Evolutionary conservation across 768 basidiomycete species (phyloP).

Genomic region (Agaricus blazei): DNA sequence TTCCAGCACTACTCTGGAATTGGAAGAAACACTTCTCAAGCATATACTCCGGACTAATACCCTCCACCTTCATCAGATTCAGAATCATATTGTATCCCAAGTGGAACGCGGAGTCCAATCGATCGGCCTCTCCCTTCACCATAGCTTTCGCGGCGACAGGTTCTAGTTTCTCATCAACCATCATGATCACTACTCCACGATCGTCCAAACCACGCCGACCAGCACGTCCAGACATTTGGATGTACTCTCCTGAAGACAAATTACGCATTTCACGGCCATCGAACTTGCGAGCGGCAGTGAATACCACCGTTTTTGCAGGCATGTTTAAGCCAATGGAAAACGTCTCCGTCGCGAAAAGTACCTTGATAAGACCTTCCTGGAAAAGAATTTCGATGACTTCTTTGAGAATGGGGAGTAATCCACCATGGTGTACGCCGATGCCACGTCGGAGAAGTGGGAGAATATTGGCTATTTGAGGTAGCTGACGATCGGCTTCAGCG

Average conservation of each 20-base stretch:
- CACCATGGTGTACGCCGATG: constrained; percentile 97
- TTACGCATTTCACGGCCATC: constrained; percentile 94
- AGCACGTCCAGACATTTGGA: constrained; percentile 99
- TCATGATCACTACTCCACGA: constrained; percentile 99
- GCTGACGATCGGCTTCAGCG: constrained; percentile 76
- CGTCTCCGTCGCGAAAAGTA: constrained; percentile 97
- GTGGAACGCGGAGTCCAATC: constrained; percentile 97
- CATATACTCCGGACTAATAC: constrained; percentile 98
- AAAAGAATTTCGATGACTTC: constrained; percentile 99
- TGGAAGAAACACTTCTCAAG: constrained; percentile 97
- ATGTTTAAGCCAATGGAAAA: constrained; percentile 98
- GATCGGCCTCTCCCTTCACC: constrained; percentile 97
- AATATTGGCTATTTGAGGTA: constrained; percentile 91
- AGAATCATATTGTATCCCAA: constrained; percentile 99
- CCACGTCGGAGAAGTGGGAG: constrained; percentile 92
- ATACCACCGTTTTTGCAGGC: constrained; percentile 99
- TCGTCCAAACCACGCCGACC: constrained; percentile 96
- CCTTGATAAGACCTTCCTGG: constrained; percentile 97
- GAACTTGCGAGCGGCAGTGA: constrained; percentile 92
- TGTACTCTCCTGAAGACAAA: constrained; percentile 93
- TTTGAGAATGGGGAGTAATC: constrained; percentile 93
- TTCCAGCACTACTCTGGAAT: constrained; percentile 92
- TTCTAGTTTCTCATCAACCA: constrained; percentile 98
- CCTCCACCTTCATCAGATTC: constrained; percentile 98
- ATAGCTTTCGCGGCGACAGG: constrained; percentile 88